Evolutionary conservation across 345 rosid species (phyloP).

Genomic region (Linum tenue): DNA sequence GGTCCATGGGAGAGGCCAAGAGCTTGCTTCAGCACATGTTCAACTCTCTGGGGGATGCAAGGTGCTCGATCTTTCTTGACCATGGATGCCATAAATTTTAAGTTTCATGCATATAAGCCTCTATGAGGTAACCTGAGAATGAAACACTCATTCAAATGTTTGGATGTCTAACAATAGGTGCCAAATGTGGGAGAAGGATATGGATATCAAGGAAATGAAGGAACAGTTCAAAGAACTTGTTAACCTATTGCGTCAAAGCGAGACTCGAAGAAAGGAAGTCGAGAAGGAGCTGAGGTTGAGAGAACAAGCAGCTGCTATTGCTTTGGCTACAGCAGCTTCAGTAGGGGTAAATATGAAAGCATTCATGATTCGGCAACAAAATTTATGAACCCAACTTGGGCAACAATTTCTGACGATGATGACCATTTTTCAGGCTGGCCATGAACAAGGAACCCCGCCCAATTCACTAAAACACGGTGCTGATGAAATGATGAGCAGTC

Average conservation of each 20-base stretch:
- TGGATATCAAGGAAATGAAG: conserved; percentile 18
- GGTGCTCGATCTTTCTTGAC: conserved; percentile 32
- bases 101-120: background rate
- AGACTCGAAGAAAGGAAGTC: conserved; percentile 14
- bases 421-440: conserved; percentile 12
- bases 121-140: too few species aligned
- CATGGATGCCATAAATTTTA: background rate
- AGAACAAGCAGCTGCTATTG: conserved; percentile 17
- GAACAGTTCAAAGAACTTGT: conserved; percentile 16
- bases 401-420: background rate
- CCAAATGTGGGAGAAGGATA: conserved; percentile 19
- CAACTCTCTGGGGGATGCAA: conserved; percentile 33
- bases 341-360: conserved; percentile 7
- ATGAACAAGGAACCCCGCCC: conserved; percentile 36
- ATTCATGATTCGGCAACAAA: background rate
- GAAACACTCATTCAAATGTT: background rate
- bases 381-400: background rate
- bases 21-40: background rate
- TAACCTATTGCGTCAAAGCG: conserved; percentile 14
- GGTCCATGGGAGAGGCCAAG: conserved; percentile 28
- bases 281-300: conserved; percentile 18
- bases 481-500: conserved; percentile 28
- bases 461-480: conserved; percentile 37
- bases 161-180: conserved; percentile 10
- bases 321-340: conserved; percentile 29